Percentiles rank a stretch among this genome's conserved stretches.
phyloP scores from a whole-genome alignment of 768 basidiomycete genomes.

The Mycena maculata region DNA sequence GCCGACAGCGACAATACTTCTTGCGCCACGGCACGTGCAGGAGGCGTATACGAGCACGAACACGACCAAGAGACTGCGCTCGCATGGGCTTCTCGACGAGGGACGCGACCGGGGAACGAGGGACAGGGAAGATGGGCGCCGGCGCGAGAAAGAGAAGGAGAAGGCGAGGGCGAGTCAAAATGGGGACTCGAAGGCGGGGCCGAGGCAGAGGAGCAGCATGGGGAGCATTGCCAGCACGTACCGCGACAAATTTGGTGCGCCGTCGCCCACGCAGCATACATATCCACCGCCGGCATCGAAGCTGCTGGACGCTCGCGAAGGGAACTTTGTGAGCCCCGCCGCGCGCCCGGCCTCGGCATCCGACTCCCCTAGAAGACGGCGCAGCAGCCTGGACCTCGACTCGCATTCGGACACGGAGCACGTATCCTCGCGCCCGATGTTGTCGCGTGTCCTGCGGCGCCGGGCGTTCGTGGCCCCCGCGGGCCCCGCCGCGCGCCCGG shows the following conservation, averaged over 20 bases:
- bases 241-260: slow-evolving; percentile 21
- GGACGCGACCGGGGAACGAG: slow-evolving; percentile 35
- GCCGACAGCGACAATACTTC: slow-evolving; percentile 63
- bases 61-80: slow-evolving; percentile 75
- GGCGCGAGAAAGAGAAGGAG: slow-evolving; percentile 36
- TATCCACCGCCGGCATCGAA: too few relatives aligned
- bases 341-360: slow-evolving; percentile 5
- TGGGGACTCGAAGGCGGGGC: too few relatives aligned
- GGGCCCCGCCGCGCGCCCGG: slow-evolving; percentile 7
- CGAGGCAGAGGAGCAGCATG: slow-evolving; percentile 35
- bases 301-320: too few relatives aligned
- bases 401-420: slow-evolving; percentile 35
- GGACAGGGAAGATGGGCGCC: slow-evolving; percentile 39
- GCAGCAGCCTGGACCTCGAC: slow-evolving; percentile 47
- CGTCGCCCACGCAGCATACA: background rate
- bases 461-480: slow-evolving; percentile 11
- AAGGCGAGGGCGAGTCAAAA: too few relatives aligned
- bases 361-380: too few relatives aligned
- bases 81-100: slow-evolving; percentile 73
- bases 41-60: slow-evolving; percentile 81
- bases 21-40: slow-evolving; percentile 80
- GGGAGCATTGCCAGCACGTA: slow-evolving; percentile 43
- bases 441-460: too few relatives aligned
- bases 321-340: slow-evolving; percentile 15
- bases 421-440: slow-evolving; percentile 53